Conservation (phyloP, 83 land plant genomes). For the Picea abies region DNA sequence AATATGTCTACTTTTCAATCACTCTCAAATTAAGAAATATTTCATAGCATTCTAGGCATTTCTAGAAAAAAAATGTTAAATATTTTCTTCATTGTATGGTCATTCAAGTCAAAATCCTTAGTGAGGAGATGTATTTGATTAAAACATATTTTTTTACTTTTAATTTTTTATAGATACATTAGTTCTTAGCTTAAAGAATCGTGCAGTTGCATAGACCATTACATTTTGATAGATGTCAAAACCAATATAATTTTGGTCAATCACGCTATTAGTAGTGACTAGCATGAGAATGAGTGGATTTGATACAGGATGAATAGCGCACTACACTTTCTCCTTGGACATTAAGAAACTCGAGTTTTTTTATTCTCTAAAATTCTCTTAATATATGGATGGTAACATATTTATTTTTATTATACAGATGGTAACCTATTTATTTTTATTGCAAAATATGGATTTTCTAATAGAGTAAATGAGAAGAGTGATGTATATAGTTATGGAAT, state of each 20-base stretch:
- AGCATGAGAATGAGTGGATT: background rate
- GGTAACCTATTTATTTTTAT: background rate
- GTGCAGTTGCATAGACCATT: no score
- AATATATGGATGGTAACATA: background rate
- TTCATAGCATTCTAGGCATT: no score
- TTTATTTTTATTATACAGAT: background rate
- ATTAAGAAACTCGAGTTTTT: background rate
- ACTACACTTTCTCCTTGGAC: background rate
- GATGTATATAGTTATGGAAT: conserved; percentile 99
- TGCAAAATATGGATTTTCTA: conserved; percentile 29
- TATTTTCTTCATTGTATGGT: no score
- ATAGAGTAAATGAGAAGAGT: conserved; percentile 68
- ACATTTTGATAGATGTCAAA: background rate
- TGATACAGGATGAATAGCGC: background rate
- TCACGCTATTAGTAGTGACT: background rate
- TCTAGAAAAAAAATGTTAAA: no score
- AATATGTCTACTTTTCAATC: no score
- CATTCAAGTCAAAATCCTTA: no score
- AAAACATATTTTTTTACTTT: no score
- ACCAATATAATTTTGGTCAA: background rate
- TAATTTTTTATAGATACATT: no score
- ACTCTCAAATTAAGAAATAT: no score
- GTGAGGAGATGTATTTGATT: no score
- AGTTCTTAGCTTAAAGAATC: no score
- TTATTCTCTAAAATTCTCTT: background rate